Evolutionary conservation across 768 basidiomycete genomes (phyloP).

Genomic region (Pulveroboletus sp.): DNA sequence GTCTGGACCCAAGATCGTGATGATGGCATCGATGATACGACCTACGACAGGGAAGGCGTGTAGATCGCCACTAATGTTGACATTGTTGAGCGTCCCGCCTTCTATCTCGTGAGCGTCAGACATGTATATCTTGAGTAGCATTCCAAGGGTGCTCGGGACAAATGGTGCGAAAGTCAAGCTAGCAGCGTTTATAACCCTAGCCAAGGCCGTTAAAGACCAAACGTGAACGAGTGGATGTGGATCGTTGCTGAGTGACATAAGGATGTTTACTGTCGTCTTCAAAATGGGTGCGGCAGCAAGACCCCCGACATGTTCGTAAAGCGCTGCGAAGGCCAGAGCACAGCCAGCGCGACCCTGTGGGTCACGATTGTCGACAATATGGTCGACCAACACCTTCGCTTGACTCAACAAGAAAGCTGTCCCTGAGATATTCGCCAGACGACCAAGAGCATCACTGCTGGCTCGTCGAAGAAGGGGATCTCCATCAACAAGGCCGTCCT

Average conservation of each 20-base stretch:
- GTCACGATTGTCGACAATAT: slow-evolving; percentile 91
- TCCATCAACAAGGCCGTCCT: slow-evolving; percentile 80
- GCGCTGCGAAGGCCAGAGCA: slow-evolving; percentile 86
- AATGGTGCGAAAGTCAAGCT: slow-evolving; percentile 89
- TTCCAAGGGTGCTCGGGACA: slow-evolving; percentile 81
- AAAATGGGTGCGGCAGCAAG: slow-evolving; percentile 91
- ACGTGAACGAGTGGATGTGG: slow-evolving; percentile 96
- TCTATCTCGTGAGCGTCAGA: slow-evolving; percentile 90
- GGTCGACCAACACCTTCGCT: slow-evolving; percentile 87
- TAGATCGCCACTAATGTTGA: slow-evolving; percentile 85
- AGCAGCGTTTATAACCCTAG: slow-evolving; percentile 85
- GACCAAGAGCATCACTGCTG: slow-evolving; percentile 85
- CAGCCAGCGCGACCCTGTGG: slow-evolving; percentile 92
- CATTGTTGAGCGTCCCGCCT: slow-evolving; percentile 77
- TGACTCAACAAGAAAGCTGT: slow-evolving; percentile 81
- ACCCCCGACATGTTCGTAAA: slow-evolving; percentile 89
- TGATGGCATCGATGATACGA: slow-evolving; percentile 87
- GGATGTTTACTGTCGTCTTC: slow-evolving; percentile 92
- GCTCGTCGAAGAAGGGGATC: slow-evolving; percentile 73
- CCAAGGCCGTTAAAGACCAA: slow-evolving; percentile 83
- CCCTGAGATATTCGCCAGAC: slow-evolving; percentile 77
- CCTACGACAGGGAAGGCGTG: slow-evolving; percentile 91
- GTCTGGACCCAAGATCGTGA: slow-evolving; percentile 92
- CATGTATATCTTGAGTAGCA: slow-evolving; percentile 87
- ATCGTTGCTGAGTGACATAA: slow-evolving; percentile 93